phyloP scores from a whole-genome alignment of 2,329 filamentous ascomycete species.

The Diaporthe caulivora region DNA sequence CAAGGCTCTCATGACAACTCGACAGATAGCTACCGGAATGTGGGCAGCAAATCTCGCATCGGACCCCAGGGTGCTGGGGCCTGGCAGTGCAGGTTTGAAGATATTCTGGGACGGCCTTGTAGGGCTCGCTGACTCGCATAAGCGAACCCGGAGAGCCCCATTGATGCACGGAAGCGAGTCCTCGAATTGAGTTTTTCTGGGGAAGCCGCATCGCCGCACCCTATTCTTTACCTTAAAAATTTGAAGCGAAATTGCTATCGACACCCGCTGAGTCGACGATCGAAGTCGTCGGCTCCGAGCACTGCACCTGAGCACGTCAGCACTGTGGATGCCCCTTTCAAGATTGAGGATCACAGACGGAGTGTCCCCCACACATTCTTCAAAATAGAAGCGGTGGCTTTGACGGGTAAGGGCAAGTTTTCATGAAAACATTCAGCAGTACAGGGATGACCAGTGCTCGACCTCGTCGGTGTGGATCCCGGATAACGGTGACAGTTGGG shows the following conservation, averaged over 20 bases:
- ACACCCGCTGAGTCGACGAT: constrained; percentile 2
- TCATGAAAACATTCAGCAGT: constrained; percentile 5
- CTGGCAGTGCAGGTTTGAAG: constrained; percentile 19
- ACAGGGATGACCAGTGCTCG: constrained; percentile 18
- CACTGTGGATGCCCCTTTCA: constrained; percentile 14
- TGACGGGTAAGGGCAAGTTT: not conserved
- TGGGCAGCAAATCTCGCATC: constrained; percentile 19
- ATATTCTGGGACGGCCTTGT: constrained; percentile 21
- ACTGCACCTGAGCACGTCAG: constrained; percentile 1
- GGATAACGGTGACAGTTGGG: constrained; percentile 8
- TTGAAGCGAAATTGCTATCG: constrained; percentile 21
- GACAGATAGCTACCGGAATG: not conserved
- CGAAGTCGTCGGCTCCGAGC: constrained; percentile 22
- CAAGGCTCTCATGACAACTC: constrained; percentile 2
- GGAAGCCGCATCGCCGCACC: not conserved
- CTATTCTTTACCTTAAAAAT: constrained; percentile 14
- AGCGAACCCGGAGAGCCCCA: not conserved
- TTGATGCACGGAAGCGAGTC: constrained; percentile 21
- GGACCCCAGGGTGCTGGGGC: not conserved
- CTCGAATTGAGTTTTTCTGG: constrained; percentile 16
- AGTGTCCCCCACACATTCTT: not conserved
- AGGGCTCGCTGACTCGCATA: constrained; percentile 26
- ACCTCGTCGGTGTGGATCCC: not conserved
- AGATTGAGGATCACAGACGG: not conserved
- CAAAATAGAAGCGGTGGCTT: constrained; percentile 13